Evolutionary conservation across 306 rosid genomes (phyloP), one percentile per base, ranked within the genome.

Genomic region (Cucumis melo): DNA sequence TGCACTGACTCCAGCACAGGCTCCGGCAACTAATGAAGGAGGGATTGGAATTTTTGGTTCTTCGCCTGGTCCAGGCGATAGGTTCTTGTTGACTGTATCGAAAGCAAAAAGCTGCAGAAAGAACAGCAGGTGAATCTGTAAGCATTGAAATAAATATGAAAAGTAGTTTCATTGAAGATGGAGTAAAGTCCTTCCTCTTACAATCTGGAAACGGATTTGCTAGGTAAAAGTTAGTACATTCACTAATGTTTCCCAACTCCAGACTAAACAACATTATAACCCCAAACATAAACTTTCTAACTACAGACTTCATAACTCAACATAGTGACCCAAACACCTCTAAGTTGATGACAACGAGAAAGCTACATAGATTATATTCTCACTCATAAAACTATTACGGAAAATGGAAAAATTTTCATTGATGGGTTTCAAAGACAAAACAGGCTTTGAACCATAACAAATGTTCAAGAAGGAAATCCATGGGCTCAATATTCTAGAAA

Each of bases 1-100:
- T 59, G 99, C 91, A 84, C 96, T 92, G 39, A 94, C 96, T 83
- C 99, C 99, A 63, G 98, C 99, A 85, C 96, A 92, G 50, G 99
- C 99, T 21, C 99, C 99, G 20, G 99, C 99, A 74, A 94, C 67
- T 83, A 94, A 81, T 0, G 99, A 94, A 42, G 99, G 92, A 54
- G 99, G 96, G 80, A 94, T 78, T 16, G 88, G 91, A 75, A 89
- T 75, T 80, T 85, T 94, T 78, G 91, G 77, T 67, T 87, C 78
- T 54, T 94, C 99, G 68, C 99, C 99, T 5, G 90, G 85, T 74
- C 88, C 86, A 20, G 91, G 68, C 0, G 96, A 90, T 79, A 94
- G 79, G 54, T 77, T 76, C 90, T 90, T 94, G 88, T 92, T 94
- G 74, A 94, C 95, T 0, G 99, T 92, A 73, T 94, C 99, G 36